phyloP scores from a whole-genome alignment of 805 yeast genomes.

The Kodamaea restingae region DNA sequence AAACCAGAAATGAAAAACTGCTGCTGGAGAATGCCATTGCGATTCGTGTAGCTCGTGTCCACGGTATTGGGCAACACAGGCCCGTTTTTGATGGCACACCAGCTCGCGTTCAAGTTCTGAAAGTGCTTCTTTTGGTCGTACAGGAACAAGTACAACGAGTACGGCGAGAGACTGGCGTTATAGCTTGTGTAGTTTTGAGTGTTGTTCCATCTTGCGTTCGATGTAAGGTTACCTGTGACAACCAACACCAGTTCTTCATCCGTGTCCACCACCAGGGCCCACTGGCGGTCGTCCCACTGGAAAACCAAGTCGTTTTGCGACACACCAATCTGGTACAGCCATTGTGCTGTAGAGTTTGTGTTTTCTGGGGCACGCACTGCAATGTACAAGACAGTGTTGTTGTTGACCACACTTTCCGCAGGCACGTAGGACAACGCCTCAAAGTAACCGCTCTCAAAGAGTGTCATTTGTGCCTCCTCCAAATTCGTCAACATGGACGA shows the following conservation, averaged over 20 bases:
- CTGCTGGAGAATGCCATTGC: constrained; percentile 51
- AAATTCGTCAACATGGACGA: constrained; percentile 27
- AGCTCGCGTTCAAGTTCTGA: constrained; percentile 46
- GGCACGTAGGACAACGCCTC: constrained; percentile 38
- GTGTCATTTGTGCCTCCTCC: constrained; percentile 26
- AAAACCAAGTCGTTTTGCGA: constrained; percentile 60
- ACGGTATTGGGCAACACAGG: constrained; percentile 29
- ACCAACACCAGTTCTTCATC: constrained; percentile 67
- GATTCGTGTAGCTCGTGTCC: constrained; percentile 35
- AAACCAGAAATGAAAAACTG: constrained; percentile 62
- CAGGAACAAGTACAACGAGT: constrained; percentile 47
- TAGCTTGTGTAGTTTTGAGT: too few species aligned
- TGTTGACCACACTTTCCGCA: constrained; percentile 6
- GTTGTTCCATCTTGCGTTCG: too few species aligned
- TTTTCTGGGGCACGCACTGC: constrained; percentile 41
- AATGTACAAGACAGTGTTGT: constrained; percentile 24
- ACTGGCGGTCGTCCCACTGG: constrained; percentile 62
- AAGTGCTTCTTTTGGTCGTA: constrained; percentile 34
- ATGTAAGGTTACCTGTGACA: constrained; percentile 49
- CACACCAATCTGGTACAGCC: constrained; percentile 66
- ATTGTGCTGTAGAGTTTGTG: constrained; percentile 32
- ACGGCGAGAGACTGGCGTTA: constrained; percentile 28
- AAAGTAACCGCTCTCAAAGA: constrained; percentile 34
- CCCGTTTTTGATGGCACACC: constrained; percentile 68
- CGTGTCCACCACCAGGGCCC: constrained; percentile 60